Percentiles rank a stretch among this genome's conserved stretches.
These are phyloP conservation scores for Thinopyrum obtusiflorum DNA, from an alignment of 202 grass and related monocot genomes.

Conservation along the genomic window DNA sequence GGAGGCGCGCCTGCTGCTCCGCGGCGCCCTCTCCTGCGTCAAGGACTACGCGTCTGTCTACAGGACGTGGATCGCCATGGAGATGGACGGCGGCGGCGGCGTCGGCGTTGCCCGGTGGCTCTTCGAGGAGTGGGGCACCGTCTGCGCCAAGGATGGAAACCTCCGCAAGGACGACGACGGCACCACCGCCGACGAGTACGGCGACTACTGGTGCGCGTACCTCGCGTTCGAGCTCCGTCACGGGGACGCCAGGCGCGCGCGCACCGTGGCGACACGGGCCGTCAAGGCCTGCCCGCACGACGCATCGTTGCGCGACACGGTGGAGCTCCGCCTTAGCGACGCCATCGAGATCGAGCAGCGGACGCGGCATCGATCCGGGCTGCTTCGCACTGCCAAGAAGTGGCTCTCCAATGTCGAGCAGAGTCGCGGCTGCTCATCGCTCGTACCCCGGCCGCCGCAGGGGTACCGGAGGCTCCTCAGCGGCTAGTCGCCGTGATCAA, in stretches of 20 bases:
- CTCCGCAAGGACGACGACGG: neutral
- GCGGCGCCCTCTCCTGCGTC: neutral
- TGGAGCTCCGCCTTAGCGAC: neutral
- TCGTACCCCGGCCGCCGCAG: neutral
- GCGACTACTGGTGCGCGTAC: constrained; percentile 33
- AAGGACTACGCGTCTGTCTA: constrained; percentile 9
- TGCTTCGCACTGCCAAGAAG: neutral
- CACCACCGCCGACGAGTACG: neutral
- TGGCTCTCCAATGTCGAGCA: neutral
- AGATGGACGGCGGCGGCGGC: neutral
- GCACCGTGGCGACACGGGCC: neutral
- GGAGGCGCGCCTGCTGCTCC: constrained; percentile 5
- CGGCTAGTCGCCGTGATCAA: neutral
- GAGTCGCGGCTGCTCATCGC: neutral
- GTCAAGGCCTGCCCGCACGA: neutral
- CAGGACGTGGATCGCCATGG: constrained; percentile 28
- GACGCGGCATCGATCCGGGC: neutral
- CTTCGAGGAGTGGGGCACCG: neutral
- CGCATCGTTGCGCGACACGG: neutral
- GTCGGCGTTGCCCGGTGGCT: neutral
- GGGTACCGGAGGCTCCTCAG: neutral
- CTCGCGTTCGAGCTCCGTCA: constrained; percentile 14
- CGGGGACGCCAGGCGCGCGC: neutral
- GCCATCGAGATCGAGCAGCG: neutral
- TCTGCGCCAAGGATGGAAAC: neutral